Evolutionary conservation across 495 filamentous ascomycete genomes (phyloP).

Genomic region (Xylaria venustula): DNA sequence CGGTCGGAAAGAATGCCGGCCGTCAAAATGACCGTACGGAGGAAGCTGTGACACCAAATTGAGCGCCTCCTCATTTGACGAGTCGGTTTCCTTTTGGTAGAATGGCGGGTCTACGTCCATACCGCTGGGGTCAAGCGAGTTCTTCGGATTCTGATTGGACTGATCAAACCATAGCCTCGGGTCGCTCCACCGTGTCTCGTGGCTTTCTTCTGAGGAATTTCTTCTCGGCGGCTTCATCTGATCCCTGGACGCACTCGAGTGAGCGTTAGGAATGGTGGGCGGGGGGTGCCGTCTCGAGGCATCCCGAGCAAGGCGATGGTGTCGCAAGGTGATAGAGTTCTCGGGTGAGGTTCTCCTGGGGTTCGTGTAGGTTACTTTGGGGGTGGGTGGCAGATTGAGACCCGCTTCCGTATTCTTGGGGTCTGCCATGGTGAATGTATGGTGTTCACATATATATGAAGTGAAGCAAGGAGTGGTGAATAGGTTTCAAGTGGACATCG

Average conservation of each 20-base stretch:
- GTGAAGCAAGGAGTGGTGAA: neutral
- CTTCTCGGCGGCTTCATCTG: constrained; percentile 24
- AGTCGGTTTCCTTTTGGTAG: constrained; percentile 45
- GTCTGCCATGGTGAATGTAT: constrained; percentile 25
- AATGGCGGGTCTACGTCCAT: constrained; percentile 58
- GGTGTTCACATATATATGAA: constrained; percentile 10
- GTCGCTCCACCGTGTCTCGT: constrained; percentile 39
- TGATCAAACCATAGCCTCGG: constrained; percentile 47
- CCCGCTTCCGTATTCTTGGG: constrained; percentile 22
- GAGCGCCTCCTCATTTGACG: constrained; percentile 38
- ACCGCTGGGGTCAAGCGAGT: constrained; percentile 24
- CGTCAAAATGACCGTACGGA: constrained; percentile 19
- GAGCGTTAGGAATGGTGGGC: neutral
- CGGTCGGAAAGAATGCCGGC: constrained; percentile 20
- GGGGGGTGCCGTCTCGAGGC: constrained; percentile 18
- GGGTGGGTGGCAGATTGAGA: constrained; percentile 21
- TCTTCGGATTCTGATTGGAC: constrained; percentile 42
- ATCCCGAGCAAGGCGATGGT: constrained; percentile 41
- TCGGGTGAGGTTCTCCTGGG: constrained; percentile 39
- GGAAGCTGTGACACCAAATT: constrained; percentile 17
- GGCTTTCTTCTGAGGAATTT: constrained; percentile 42
- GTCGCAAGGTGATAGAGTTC: constrained; percentile 39
- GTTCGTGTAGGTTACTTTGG: constrained; percentile 31
- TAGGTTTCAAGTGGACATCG: neutral
- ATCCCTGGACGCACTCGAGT: neutral